Conservation (phyloP, 768 basidiomycete genomes). For the Serendipita vermifera region DNA sequence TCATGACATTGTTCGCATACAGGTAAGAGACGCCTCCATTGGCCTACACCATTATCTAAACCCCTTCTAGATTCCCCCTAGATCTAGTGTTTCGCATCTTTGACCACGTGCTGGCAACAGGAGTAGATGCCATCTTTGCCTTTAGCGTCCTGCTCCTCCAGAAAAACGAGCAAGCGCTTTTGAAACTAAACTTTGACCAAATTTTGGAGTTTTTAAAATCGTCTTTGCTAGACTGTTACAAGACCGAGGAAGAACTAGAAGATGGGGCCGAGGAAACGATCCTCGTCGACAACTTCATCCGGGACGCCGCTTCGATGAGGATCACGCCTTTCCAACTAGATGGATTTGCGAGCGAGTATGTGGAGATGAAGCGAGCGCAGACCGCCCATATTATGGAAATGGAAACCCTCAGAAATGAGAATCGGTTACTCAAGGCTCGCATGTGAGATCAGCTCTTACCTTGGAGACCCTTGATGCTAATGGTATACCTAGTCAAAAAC, state of each 20-base stretch:
- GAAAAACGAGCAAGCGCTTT: slow-evolving; percentile 70
- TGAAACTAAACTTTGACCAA: slow-evolving; percentile 82
- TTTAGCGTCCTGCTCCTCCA: slow-evolving; percentile 80
- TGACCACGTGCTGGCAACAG: slow-evolving; percentile 91
- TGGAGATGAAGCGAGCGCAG: slow-evolving; percentile 59
- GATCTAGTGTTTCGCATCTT: slow-evolving; percentile 93
- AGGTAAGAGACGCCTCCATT: slow-evolving; percentile 36
- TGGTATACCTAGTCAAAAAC: slow-evolving; percentile 43
- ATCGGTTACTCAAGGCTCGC: slow-evolving; percentile 60
- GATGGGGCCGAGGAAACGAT: slow-evolving; percentile 24
- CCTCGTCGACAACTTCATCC: slow-evolving; percentile 69
- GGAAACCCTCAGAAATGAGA: slow-evolving; percentile 68
- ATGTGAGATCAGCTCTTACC: slow-evolving; percentile 53
- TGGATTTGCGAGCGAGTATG: slow-evolving; percentile 75
- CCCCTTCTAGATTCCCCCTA: slow-evolving; percentile 66
- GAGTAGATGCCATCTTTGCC: slow-evolving; percentile 93
- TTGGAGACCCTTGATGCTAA: slow-evolving; percentile 11
- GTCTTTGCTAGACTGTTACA: slow-evolving; percentile 72
- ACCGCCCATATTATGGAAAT: slow-evolving; percentile 78
- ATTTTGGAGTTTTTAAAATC: slow-evolving; percentile 74
- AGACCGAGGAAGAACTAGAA: slow-evolving; percentile 24
- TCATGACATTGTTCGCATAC: slow-evolving; percentile 93
- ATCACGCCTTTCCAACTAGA: slow-evolving; percentile 97
- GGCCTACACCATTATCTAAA: not conserved
- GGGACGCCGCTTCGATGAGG: slow-evolving; percentile 68